Evolutionary conservation across 2,329 filamentous ascomycete species (phyloP).

Genomic region (Hypoxylon sp.): DNA sequence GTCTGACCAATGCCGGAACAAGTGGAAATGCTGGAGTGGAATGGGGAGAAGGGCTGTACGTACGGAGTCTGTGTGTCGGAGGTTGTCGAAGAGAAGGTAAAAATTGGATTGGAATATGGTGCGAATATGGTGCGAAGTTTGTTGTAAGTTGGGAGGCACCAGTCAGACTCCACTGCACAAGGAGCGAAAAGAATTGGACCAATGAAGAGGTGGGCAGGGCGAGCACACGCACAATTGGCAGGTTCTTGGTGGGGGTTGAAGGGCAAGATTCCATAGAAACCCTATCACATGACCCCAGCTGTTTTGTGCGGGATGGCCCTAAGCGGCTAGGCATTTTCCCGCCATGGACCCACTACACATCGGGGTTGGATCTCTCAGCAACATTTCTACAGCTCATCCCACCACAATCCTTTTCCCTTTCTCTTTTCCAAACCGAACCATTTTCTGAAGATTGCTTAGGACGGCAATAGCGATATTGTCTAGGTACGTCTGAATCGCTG

Average conservation of each 20-base stretch:
- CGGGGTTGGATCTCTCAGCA: not conserved
- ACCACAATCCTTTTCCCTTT: slow-evolving; percentile 43
- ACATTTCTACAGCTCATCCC: slow-evolving; percentile 31
- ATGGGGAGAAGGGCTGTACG: slow-evolving; percentile 11
- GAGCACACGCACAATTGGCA: slow-evolving; percentile 3
- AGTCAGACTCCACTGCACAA: slow-evolving; percentile 17
- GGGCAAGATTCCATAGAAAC: slow-evolving; percentile 45
- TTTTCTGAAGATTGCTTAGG: slow-evolving; percentile 70
- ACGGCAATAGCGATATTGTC: slow-evolving; percentile 71
- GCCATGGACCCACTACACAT: slow-evolving; percentile 25
- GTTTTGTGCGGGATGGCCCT: not conserved
- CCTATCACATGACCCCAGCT: slow-evolving; percentile 44
- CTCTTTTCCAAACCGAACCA: slow-evolving; percentile 56
- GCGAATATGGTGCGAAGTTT: slow-evolving; percentile 30
- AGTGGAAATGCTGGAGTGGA: not conserved
- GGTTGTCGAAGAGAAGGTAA: slow-evolving; percentile 34
- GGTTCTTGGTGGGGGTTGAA: slow-evolving; percentile 24
- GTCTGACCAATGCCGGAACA: not conserved
- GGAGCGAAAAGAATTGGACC: slow-evolving; percentile 6
- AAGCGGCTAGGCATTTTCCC: not conserved
- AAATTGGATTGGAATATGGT: slow-evolving; percentile 28
- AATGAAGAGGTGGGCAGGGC: slow-evolving; percentile 21
- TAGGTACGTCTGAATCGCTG: slow-evolving; percentile 62
- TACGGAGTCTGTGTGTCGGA: slow-evolving; percentile 30
- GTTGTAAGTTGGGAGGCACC: slow-evolving; percentile 15